phyloP scores from a whole-genome alignment of 2,329 filamentous ascomycete species.

The Coniella vitis region DNA sequence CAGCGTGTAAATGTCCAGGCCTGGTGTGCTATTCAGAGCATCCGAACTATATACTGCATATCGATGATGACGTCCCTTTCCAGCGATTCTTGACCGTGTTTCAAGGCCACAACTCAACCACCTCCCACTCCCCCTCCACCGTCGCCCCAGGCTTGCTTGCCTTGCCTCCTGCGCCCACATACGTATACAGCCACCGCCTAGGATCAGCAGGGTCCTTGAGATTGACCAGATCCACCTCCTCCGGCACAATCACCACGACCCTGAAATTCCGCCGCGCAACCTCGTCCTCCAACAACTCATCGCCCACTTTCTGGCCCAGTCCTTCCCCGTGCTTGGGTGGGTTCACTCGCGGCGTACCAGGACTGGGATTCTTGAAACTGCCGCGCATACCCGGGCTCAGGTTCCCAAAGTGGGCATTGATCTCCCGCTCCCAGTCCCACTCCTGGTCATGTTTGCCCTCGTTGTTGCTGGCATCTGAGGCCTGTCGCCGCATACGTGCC shows the following conservation, averaged over 20 bases:
- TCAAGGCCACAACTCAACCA: conserved; percentile 64
- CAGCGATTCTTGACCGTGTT: no score
- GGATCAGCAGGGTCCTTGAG: conserved; percentile 58
- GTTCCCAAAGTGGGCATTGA: conserved; percentile 88
- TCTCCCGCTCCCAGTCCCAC: conserved; percentile 75
- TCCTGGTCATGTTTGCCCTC: conserved; percentile 29
- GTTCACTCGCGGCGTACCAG: conserved; percentile 54
- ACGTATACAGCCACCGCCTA: conserved; percentile 61
- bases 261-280: conserved; percentile 70
- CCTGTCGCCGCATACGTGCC: conserved; percentile 52
- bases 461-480: conserved; percentile 21
- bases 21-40: no score
- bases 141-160: conserved; percentile 25
- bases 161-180: conserved; percentile 36
- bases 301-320: conserved; percentile 59
- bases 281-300: conserved; percentile 54
- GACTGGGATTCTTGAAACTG: conserved; percentile 64
- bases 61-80: no score
- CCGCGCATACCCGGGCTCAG: conserved; percentile 74
- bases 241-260: conserved; percentile 73
- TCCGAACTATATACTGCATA: no score
- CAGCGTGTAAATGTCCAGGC: no score
- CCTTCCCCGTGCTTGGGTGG: conserved; percentile 36
- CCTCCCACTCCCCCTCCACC: conserved; percentile 53
- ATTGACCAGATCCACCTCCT: conserved; percentile 70